Conservation (phyloP, 2,329 filamentous ascomycete species). For the Pseudogymnoascus verrucosus region DNA sequence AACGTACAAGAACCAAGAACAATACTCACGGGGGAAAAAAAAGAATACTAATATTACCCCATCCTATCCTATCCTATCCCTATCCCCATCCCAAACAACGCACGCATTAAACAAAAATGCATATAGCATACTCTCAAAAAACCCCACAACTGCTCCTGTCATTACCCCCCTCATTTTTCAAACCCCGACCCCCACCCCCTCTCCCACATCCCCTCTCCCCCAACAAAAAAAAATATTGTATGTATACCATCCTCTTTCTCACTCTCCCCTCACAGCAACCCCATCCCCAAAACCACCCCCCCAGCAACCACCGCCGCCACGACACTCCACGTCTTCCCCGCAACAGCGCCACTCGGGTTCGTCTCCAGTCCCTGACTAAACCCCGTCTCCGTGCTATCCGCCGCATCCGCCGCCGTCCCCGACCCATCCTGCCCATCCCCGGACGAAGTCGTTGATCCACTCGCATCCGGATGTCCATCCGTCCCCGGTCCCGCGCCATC, state of each 20-base stretch:
- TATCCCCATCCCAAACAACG: background rate
- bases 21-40: background rate
- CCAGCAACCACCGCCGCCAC: background rate
- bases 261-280: background rate
- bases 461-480: conserved; percentile 12
- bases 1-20: background rate
- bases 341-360: background rate
- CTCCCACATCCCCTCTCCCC: background rate
- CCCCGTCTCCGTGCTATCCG: background rate
- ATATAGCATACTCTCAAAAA: background rate
- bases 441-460: background rate
- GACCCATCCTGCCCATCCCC: background rate
- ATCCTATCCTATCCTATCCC: background rate
- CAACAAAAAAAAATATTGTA: background rate
- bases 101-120: background rate
- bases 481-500: conserved; percentile 40
- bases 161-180: too few relatives aligned
- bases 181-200: too few relatives aligned
- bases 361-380: background rate
- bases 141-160: background rate
- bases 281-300: background rate
- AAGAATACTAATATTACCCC: background rate
- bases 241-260: background rate
- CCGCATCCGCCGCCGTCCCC: background rate
- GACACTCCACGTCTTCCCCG: background rate